A percentile compares a stretch with the other conserved stretches of the same genome.
Conservation (phyloP, 352 stramenopile genomes). For the Globisporangium polare region DNA sequence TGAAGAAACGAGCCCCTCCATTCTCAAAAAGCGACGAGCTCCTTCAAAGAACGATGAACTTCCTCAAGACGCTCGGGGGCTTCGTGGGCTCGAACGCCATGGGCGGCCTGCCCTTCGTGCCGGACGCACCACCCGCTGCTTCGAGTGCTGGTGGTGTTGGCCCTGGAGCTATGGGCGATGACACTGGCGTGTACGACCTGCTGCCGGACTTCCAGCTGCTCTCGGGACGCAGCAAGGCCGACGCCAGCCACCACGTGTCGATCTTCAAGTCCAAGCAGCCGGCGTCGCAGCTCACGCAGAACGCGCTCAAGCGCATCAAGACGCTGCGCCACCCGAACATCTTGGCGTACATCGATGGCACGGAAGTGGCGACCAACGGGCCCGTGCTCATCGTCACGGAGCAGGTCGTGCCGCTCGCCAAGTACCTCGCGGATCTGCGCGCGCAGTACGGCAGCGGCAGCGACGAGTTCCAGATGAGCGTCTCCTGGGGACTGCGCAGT, state of each 20-base stretch:
- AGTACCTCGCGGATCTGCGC: constrained; percentile 83
- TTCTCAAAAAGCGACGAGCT: background rate
- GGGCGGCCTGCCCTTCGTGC: constrained; percentile 67
- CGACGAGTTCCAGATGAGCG: constrained; percentile 78
- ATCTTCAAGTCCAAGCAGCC: constrained; percentile 93
- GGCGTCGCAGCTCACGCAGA: constrained; percentile 72
- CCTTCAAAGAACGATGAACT: constrained; percentile 86
- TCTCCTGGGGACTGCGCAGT: constrained; percentile 92
- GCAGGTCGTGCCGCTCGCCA: constrained; percentile 84
- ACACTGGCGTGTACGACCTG: constrained; percentile 48
- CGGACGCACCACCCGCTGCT: constrained; percentile 24
- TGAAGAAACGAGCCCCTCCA: constrained; percentile 3
- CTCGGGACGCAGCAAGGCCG: constrained; percentile 80
- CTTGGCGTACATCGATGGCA: constrained; percentile 83
- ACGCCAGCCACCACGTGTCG: constrained; percentile 71
- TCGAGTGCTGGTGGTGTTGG: background rate
- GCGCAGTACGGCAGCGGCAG: constrained; percentile 51
- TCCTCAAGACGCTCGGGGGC: constrained; percentile 82
- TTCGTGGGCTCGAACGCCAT: constrained; percentile 66
- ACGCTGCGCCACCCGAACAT: constrained; percentile 94
- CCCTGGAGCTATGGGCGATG: constrained; percentile 11
- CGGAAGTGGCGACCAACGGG: constrained; percentile 72
- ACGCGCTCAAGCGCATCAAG: constrained; percentile 91
- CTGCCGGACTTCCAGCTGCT: constrained; percentile 85
- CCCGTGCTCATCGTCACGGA: constrained; percentile 94